Evolutionary conservation across 1,139 yeast genomes (phyloP).

Genomic region (Geotrichum phurueaensis): DNA sequence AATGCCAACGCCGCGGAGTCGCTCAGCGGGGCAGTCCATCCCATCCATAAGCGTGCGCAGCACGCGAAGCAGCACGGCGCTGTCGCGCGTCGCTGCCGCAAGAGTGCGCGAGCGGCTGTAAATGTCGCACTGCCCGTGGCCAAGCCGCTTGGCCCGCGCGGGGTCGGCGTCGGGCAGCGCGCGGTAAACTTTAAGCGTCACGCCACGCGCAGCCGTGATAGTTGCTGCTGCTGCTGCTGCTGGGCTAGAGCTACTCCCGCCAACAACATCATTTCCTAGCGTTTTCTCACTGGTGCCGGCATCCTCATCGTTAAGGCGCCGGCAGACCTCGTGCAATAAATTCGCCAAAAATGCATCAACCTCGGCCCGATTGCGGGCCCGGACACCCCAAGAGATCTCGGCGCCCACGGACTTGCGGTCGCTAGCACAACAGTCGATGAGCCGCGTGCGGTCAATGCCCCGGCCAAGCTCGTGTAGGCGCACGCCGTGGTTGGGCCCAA

Average conservation of each 20-base stretch:
- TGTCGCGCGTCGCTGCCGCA: slow-evolving; percentile 49
- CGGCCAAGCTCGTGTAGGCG: slow-evolving; percentile 54
- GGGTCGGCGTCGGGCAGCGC: slow-evolving; percentile 13
- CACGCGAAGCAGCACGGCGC: slow-evolving; percentile 57
- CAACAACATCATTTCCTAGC: background rate
- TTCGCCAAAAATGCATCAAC: slow-evolving; percentile 57
- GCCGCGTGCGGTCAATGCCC: slow-evolving; percentile 59
- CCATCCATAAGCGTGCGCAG: slow-evolving; percentile 52
- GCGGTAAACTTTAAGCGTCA: slow-evolving; percentile 59
- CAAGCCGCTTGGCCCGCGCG: slow-evolving; percentile 56
- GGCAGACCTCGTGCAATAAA: slow-evolving; percentile 54
- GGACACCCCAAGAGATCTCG: slow-evolving; percentile 86
- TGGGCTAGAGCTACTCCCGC: background rate
- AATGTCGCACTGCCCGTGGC: slow-evolving; percentile 75
- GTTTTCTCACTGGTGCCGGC: background rate
- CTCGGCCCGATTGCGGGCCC: slow-evolving; percentile 57
- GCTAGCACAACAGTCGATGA: slow-evolving; percentile 33
- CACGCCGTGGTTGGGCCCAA: slow-evolving; percentile 68
- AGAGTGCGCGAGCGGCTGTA: slow-evolving; percentile 49
- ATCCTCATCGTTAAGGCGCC: slow-evolving; percentile 39
- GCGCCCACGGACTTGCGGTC: slow-evolving; percentile 74
- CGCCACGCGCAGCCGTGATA: slow-evolving; percentile 45
- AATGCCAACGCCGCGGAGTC: slow-evolving; percentile 73
- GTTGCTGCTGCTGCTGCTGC: background rate
- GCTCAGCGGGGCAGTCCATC: slow-evolving; percentile 56